These are phyloP conservation scores for Wickerhamiella domercqiae DNA, from an alignment of 805 yeast species.

Conservation along the genomic window DNA sequence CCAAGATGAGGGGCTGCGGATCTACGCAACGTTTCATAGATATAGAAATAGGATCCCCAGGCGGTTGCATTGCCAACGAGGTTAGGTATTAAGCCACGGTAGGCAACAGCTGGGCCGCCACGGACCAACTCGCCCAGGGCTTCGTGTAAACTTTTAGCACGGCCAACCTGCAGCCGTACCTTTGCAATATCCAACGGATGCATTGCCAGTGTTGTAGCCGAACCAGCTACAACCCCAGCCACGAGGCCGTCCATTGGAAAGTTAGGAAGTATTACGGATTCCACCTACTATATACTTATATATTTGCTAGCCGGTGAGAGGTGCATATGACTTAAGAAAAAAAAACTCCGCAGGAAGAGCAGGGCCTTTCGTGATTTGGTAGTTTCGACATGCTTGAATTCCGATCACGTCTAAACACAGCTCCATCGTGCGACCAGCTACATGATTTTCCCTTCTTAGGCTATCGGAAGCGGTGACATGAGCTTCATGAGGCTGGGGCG, in stretches of 20 bases:
- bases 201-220: conserved; percentile 57
- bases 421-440: too few relatives aligned
- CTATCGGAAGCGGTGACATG: conserved; percentile 1
- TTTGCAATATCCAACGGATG: conserved; percentile 87
- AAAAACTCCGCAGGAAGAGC: too few relatives aligned
- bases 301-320: too few relatives aligned
- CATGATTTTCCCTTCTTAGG: too few relatives aligned
- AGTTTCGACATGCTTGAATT: too few relatives aligned
- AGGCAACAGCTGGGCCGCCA: conserved; percentile 25
- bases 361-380: too few relatives aligned
- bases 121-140: conserved; percentile 6
- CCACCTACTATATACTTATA: too few relatives aligned
- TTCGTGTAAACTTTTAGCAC: conserved; percentile 6
- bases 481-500: conserved; percentile 62
- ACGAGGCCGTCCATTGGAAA: conserved; percentile 12
- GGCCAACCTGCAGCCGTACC: conserved; percentile 59
- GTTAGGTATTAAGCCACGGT: conserved; percentile 71
- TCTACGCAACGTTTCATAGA: conserved; percentile 34
- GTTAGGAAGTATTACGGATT: neutral
- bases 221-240: conserved; percentile 32
- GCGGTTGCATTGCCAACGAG: conserved; percentile 70
- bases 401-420: too few relatives aligned
- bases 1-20: neutral
- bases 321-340: too few relatives aligned
- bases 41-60: conserved; percentile 77